Conservation (phyloP, 2,329 filamentous ascomycete species). For the Trichoderma simmonsii region DNA sequence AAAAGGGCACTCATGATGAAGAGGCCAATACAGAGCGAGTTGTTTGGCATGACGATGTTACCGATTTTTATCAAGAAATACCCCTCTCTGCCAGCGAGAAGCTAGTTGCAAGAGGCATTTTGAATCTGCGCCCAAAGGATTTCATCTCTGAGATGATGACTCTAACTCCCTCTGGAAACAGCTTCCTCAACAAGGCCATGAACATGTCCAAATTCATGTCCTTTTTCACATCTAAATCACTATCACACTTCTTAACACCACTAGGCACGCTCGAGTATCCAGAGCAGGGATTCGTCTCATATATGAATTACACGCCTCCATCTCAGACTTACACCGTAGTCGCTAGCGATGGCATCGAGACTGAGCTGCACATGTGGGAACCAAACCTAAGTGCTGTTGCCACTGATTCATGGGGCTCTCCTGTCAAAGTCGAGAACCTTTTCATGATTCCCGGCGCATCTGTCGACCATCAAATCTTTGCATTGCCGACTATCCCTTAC, state of each 20-base stretch:
- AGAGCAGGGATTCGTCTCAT: conserved; percentile 40
- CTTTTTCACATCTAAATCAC: conserved; percentile 54
- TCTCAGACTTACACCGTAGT: conserved; percentile 43
- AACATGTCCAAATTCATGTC: conserved; percentile 51
- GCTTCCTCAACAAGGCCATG: conserved; percentile 41
- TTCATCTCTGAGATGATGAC: conserved; percentile 55
- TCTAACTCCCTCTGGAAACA: conserved; percentile 48
- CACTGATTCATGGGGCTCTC: conserved; percentile 22
- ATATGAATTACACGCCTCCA: conserved; percentile 50
- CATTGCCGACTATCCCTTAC: conserved; percentile 59
- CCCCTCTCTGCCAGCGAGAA: neutral
- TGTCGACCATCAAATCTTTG: conserved; percentile 62
- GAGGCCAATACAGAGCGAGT: neutral
- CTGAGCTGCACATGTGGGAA: conserved; percentile 57
- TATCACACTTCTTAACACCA: conserved; percentile 52
- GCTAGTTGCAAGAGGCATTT: conserved; percentile 52
- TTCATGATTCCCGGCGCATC: conserved; percentile 62
- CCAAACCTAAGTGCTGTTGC: conserved; percentile 39
- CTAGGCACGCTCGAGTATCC: conserved; percentile 57
- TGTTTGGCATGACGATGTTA: neutral
- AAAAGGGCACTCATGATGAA: conserved; percentile 33
- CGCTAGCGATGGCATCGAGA: conserved; percentile 51
- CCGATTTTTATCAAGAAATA: neutral
- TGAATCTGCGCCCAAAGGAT: conserved; percentile 51
- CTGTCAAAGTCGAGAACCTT: conserved; percentile 41